Conservation (phyloP, 2,329 filamentous ascomycete species). For the Bipolaris sorokiniana region DNA sequence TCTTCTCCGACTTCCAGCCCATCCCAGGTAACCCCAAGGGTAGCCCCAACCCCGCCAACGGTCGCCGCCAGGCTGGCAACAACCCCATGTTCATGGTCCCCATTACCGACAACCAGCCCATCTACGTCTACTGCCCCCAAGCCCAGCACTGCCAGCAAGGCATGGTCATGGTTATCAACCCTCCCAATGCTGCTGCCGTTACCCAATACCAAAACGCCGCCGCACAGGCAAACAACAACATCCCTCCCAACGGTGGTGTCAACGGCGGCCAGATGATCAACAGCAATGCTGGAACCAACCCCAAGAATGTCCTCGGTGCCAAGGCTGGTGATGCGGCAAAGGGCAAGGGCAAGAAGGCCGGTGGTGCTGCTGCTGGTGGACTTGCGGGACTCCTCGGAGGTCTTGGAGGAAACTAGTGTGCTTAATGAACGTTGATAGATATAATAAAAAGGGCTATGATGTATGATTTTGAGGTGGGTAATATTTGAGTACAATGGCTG, state of each 20-base stretch:
- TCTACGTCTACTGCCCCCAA: constrained; percentile 81
- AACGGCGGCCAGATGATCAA: constrained; percentile 28
- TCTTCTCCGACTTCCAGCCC: constrained; percentile 40
- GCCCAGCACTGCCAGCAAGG: constrained; percentile 70
- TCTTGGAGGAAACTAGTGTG: not conserved
- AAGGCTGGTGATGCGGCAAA: constrained; percentile 16
- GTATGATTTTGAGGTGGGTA: no score
- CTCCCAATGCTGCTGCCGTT: constrained; percentile 33
- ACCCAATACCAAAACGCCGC: constrained; percentile 32
- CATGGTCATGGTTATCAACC: constrained; percentile 77
- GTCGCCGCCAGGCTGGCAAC: constrained; percentile 28
- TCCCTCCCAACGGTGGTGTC: constrained; percentile 28
- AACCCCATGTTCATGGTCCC: constrained; percentile 39
- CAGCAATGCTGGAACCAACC: constrained; percentile 33
- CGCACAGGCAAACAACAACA: constrained; percentile 36
- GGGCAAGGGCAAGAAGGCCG: not conserved
- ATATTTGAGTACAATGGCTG: no score
- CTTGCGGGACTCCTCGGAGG: constrained; percentile 1
- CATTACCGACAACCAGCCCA: constrained; percentile 60
- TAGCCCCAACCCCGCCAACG: constrained; percentile 21
- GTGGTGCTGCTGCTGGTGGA: not conserved
- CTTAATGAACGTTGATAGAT: no score
- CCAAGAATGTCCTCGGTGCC: constrained; percentile 21
- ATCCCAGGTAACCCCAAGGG: constrained; percentile 23
- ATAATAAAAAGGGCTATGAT: no score